Evolutionary conservation across 2,329 filamentous ascomycete genomes (phyloP).

Genomic region (Ceratocystiopsis minuta): DNA sequence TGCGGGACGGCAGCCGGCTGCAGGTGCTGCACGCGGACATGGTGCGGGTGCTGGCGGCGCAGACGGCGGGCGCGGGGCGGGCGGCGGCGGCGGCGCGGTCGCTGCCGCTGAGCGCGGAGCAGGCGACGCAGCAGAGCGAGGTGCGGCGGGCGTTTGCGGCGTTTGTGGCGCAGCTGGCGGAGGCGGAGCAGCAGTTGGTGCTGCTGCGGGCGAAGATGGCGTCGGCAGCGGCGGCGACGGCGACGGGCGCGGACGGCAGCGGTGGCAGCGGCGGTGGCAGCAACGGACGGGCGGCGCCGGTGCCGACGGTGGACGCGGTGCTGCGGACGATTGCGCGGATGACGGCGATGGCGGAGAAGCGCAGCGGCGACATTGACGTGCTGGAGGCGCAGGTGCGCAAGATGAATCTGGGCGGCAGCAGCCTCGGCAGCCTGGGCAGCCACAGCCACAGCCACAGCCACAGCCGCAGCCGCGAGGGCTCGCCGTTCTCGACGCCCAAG

Average conservation of each 20-base stretch:
- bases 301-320: constrained; percentile 81
- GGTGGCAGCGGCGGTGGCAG: constrained; percentile 29
- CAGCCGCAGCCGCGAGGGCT: constrained; percentile 22
- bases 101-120: constrained; percentile 68
- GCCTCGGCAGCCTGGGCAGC: too few species aligned
- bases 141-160: constrained; percentile 57
- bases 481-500: constrained; percentile 24
- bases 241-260: constrained; percentile 26
- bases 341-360: constrained; percentile 81
- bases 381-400: constrained; percentile 74
- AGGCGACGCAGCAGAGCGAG: constrained; percentile 67
- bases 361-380: constrained; percentile 77
- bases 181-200: constrained; percentile 64
- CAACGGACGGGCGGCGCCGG: constrained; percentile 10
- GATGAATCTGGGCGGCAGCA: constrained; percentile 29
- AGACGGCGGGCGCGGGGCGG: constrained; percentile 45
- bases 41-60: constrained; percentile 52
- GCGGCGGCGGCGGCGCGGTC: constrained; percentile 46
- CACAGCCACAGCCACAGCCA: too few species aligned
- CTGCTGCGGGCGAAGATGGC: constrained; percentile 65
- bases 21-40: constrained; percentile 63
- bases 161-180: constrained; percentile 55
- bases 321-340: constrained; percentile 83
- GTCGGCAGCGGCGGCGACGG: constrained; percentile 30
- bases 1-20: constrained; percentile 52